Percentiles rank a stretch among this genome's conserved stretches.
These are phyloP conservation scores for Mitragyna speciosa DNA, from an alignment of 257 asterid genomes.

Conservation along the genomic window DNA sequence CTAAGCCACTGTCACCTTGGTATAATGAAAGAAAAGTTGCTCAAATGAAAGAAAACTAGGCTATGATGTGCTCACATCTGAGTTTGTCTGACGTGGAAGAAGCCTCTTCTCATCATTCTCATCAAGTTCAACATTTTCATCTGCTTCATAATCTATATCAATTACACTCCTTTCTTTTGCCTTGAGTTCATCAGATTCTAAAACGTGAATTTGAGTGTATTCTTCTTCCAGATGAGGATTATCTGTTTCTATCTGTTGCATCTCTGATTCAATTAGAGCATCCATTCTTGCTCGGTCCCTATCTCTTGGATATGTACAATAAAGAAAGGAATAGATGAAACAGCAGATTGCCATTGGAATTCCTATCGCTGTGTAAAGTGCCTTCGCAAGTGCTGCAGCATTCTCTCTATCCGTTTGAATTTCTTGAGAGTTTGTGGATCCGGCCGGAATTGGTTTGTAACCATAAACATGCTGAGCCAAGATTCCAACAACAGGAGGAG, in stretches of 20 bases:
- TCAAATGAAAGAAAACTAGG: not conserved
- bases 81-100: constrained; percentile 31
- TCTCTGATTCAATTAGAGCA: constrained; percentile 55
- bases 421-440: constrained; percentile 34
- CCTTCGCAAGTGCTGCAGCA: constrained; percentile 83
- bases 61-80: constrained; percentile 30
- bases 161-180: constrained; percentile 37
- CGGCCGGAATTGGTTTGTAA: constrained; percentile 55
- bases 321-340: constrained; percentile 64
- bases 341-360: constrained; percentile 73
- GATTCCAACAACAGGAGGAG: constrained; percentile 82
- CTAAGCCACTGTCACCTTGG: not conserved
- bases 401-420: constrained; percentile 67
- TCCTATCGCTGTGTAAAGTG: constrained; percentile 86
- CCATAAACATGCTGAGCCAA: constrained; percentile 69
- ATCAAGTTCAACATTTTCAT: constrained; percentile 32
- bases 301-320: constrained; percentile 76
- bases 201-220: constrained; percentile 24
- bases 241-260: constrained; percentile 47
- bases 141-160: constrained; percentile 40
- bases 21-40: not conserved
- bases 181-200: constrained; percentile 24
- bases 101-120: constrained; percentile 57
- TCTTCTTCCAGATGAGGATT: constrained; percentile 30
- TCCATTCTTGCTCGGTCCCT: constrained; percentile 81